Percentiles rank a stretch among this genome's conserved stretches.
phyloP scores from a whole-genome alignment of 2,329 filamentous ascomycete genomes.

The Clathrospora elynae region DNA sequence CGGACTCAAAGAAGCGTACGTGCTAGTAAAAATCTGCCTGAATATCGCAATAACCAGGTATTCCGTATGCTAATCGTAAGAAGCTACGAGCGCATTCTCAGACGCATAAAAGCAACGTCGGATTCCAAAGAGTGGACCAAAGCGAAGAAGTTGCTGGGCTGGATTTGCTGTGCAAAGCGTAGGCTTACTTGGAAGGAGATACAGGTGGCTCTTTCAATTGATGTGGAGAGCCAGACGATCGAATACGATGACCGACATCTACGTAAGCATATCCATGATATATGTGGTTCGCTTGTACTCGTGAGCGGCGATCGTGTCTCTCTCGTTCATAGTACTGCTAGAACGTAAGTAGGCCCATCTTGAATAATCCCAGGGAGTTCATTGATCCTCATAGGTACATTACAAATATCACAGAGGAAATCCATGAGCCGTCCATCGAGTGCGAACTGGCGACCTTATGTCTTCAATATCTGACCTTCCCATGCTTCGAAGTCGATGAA shows the following conservation, averaged over 20 bases:
- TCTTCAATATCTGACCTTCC: constrained; percentile 34
- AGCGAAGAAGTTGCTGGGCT: constrained; percentile 30
- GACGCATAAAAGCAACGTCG: constrained; percentile 24
- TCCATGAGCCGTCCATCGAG: constrained; percentile 30
- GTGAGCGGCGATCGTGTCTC: constrained; percentile 23
- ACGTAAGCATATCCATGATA: constrained; percentile 31
- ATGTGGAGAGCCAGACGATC: constrained; percentile 22
- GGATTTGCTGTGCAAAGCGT: constrained; percentile 38
- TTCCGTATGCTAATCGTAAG: no score
- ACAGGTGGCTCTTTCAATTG: constrained; percentile 33
- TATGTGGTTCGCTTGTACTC: constrained; percentile 30
- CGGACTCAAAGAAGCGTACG: constrained; percentile 30
- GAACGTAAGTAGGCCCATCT: constrained; percentile 15
- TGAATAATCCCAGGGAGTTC: not conserved
- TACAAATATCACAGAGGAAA: constrained; percentile 21
- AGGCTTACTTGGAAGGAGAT: constrained; percentile 35
- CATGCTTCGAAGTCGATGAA: constrained; percentile 24
- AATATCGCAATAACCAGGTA: no score
- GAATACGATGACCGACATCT: constrained; percentile 27
- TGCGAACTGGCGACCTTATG: constrained; percentile 34
- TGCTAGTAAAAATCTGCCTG: not conserved
- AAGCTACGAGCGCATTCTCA: constrained; percentile 34
- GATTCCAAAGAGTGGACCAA: constrained; percentile 16
- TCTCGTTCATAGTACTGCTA: constrained; percentile 32
- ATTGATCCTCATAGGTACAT: constrained; percentile 25